phyloP scores from a whole-genome alignment of 2,329 filamentous ascomycete genomes.

The Neopestalotiopsis sp. region DNA sequence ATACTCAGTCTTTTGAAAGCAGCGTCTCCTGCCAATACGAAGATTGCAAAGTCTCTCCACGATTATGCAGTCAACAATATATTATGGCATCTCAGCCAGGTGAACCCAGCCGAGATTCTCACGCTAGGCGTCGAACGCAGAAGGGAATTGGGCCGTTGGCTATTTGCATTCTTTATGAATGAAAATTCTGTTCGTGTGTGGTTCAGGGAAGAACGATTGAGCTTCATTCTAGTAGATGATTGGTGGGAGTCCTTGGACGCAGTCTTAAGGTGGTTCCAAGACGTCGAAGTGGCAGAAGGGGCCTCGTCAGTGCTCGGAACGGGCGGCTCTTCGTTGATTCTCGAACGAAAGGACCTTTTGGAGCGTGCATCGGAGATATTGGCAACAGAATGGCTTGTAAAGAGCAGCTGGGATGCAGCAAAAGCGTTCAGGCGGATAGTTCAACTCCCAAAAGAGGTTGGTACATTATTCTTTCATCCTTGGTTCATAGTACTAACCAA shows the following conservation, averaged over 20 bases:
- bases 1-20: background rate
- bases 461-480: background rate
- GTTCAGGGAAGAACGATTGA: background rate
- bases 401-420: background rate
- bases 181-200: background rate
- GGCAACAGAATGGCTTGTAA: background rate
- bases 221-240: background rate
- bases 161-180: background rate
- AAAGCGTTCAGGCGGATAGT: background rate
- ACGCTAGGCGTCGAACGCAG: background rate
- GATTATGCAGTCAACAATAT: background rate
- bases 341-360: background rate
- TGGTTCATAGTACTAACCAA: background rate
- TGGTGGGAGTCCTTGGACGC: background rate
- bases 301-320: background rate
- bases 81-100: background rate
- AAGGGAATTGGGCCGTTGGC: background rate
- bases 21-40: background rate
- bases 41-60: background rate
- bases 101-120: background rate
- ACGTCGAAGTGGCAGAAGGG: background rate
- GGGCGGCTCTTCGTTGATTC: background rate
- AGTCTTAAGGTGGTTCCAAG: background rate
- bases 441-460: background rate
- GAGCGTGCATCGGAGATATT: background rate